A percentile compares a stretch with the other conserved stretches of the same genome.
These are phyloP conservation scores for Tetrapisispora fleetii DNA, from an alignment of 805 yeast genomes.

Conservation along the genomic window DNA sequence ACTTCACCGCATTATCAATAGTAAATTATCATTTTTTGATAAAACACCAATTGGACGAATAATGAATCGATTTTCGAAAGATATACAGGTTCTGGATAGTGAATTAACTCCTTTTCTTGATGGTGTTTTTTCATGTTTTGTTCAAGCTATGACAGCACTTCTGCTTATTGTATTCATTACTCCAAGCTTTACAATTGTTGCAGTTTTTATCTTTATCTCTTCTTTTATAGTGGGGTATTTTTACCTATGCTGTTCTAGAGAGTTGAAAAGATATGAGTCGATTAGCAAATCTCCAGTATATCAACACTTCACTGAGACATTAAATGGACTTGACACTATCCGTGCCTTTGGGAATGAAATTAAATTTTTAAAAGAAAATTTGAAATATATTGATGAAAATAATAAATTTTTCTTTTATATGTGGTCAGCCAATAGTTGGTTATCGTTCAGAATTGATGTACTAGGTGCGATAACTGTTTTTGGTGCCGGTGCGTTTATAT, in stretches of 20 bases:
- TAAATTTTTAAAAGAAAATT: conserved; percentile 71
- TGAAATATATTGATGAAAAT: conserved; percentile 70
- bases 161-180: conserved; percentile 72
- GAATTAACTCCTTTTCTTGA: conserved; percentile 76
- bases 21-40: conserved; percentile 83
- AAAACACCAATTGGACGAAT: conserved; percentile 93
- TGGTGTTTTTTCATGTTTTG: conserved; percentile 54
- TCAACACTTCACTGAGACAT: conserved; percentile 90
- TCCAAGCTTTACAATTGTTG: conserved; percentile 74
- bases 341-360: conserved; percentile 92
- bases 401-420: conserved; percentile 87
- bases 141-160: conserved; percentile 60
- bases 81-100: conserved; percentile 88
- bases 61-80: conserved; percentile 93
- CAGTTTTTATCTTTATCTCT: conserved; percentile 47
- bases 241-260: conserved; percentile 77
- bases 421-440: conserved; percentile 95
- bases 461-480: conserved; percentile 78
- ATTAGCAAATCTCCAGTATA: conserved; percentile 89
- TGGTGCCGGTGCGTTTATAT: conserved; percentile 70
- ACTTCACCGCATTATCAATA: conserved; percentile 55
- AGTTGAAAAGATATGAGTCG: conserved; percentile 83
- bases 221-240: conserved; percentile 66
- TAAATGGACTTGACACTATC: conserved; percentile 85
- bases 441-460: conserved; percentile 74